Conservation (phyloP, 2,329 filamentous ascomycete genomes). For the Colletotrichum australisinense region DNA sequence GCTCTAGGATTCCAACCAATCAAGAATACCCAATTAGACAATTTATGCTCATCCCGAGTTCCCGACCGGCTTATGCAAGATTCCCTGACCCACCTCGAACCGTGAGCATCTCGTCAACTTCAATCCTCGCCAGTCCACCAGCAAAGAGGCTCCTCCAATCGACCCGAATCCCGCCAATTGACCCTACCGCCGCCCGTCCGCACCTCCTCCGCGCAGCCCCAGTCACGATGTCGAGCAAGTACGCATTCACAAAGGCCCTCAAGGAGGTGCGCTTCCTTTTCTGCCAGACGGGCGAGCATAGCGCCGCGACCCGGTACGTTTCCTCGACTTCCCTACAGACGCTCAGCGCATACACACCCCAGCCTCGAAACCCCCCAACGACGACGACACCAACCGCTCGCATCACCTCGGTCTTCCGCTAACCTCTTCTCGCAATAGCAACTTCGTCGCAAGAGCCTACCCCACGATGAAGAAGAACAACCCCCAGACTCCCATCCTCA, state of each 20-base stretch:
- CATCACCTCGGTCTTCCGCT: slow-evolving; percentile 16
- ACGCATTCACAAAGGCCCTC: slow-evolving; percentile 87
- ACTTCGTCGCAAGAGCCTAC: slow-evolving; percentile 91
- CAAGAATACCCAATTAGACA: not conserved
- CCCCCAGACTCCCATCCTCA: slow-evolving; percentile 90
- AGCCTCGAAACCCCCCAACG: not conserved
- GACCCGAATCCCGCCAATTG: slow-evolving; percentile 27
- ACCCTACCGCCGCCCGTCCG: not conserved
- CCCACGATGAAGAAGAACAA: slow-evolving; percentile 99
- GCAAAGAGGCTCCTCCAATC: slow-evolving; percentile 37
- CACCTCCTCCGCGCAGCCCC: slow-evolving; percentile 21
- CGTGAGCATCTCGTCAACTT: slow-evolving; percentile 28
- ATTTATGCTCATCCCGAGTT: not conserved
- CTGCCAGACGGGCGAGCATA: slow-evolving; percentile 93
- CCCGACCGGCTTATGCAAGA: slow-evolving; percentile 3
- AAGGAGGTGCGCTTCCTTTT: slow-evolving; percentile 98
- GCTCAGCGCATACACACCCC: too few species aligned
- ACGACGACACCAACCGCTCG: not conserved
- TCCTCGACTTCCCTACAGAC: not conserved
- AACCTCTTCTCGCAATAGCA: slow-evolving; percentile 61
- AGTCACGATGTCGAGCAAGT: slow-evolving; percentile 84
- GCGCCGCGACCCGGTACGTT: slow-evolving; percentile 85
- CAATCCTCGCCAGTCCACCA: slow-evolving; percentile 27
- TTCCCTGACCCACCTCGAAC: not conserved
- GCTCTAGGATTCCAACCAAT: not conserved